Evolutionary conservation across 306 rosid genomes (phyloP).

Genomic region (Cucurbita argyrosperma): DNA sequence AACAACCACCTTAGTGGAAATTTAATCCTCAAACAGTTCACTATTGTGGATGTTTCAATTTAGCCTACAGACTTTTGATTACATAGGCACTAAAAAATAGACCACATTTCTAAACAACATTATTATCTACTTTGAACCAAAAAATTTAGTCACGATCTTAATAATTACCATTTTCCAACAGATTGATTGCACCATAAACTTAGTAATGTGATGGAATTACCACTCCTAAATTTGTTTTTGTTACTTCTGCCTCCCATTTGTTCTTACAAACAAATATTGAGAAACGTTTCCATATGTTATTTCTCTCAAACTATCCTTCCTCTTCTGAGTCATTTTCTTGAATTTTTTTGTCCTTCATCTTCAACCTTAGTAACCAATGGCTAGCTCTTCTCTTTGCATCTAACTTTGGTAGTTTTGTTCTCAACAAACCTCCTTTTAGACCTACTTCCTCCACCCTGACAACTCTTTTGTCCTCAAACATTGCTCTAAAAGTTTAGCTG

Average conservation of each 20-base stretch:
- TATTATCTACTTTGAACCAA: not conserved
- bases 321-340: no score
- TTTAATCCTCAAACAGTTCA: not conserved
- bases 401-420: not conserved
- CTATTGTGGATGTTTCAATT: not conserved
- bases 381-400: not conserved
- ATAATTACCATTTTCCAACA: not conserved
- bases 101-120: not conserved
- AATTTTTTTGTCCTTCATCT: no score
- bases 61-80: not conserved
- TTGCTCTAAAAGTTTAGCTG: not conserved
- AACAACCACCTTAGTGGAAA: no score
- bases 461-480: not conserved
- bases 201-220: not conserved
- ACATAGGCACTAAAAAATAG: not conserved
- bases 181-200: not conserved
- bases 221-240: not conserved
- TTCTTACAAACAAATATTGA: no score
- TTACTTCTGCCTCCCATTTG: no score
- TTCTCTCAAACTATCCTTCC: no score
- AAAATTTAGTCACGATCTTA: not conserved
- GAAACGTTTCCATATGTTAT: no score
- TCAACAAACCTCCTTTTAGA: not conserved
- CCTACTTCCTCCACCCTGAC: not conserved
- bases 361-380: not conserved